phyloP scores from a whole-genome alignment of 352 stramenopile genomes.

The Globisporangium alternatum region DNA sequence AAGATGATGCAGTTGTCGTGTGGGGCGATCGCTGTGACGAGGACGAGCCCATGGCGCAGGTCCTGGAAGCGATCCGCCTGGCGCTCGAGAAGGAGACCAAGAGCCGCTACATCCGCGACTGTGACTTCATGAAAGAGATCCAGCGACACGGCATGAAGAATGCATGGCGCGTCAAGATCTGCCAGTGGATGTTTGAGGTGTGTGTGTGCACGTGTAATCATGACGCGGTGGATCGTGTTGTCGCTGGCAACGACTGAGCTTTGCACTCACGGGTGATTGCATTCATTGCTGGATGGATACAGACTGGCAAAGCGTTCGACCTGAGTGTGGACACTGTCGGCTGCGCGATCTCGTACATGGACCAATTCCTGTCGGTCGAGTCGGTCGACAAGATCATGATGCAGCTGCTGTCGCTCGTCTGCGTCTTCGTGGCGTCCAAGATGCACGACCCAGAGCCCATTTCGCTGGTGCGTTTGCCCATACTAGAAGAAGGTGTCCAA shows the following conservation, averaged over 20 bases:
- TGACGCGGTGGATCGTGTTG: background rate
- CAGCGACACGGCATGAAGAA: conserved; percentile 64
- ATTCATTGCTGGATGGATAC: background rate
- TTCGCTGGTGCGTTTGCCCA: conserved; percentile 24
- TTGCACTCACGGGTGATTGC: background rate
- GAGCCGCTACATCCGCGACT: conserved; percentile 27
- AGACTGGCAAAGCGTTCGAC: conserved; percentile 71
- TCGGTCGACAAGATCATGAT: conserved; percentile 73
- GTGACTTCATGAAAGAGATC: conserved; percentile 38
- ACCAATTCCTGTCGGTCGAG: conserved; percentile 61
- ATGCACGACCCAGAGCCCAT: conserved; percentile 72
- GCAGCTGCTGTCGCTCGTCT: conserved; percentile 74
- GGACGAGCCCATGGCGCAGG: conserved; percentile 12
- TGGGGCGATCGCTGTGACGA: conserved; percentile 1
- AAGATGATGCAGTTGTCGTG: background rate
- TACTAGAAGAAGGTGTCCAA: too few relatives aligned
- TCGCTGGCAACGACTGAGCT: background rate
- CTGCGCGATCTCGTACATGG: conserved; percentile 64
- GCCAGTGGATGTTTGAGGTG: conserved; percentile 73
- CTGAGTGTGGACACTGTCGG: conserved; percentile 60
- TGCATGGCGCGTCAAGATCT: conserved; percentile 67
- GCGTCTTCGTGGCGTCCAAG: conserved; percentile 71
- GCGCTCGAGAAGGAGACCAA: conserved; percentile 26
- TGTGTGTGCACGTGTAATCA: background rate
- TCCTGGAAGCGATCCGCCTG: conserved; percentile 37